phyloP scores from a whole-genome alignment of 139 green algal genomes.

The Coccomyxa sp. region DNA sequence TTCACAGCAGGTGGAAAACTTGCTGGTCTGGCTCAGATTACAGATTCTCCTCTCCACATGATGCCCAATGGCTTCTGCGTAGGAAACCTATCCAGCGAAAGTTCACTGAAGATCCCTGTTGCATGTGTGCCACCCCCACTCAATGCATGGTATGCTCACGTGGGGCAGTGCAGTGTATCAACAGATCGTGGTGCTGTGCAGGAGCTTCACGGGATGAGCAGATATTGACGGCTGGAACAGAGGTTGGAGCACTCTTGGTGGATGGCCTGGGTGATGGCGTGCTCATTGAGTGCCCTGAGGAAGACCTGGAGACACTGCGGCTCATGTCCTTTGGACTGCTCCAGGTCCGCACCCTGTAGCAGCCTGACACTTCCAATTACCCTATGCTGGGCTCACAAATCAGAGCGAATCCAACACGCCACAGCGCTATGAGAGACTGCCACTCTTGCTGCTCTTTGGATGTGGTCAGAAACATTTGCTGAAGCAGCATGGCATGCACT shows the following conservation, averaged over 20 bases:
- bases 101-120: too few species aligned
- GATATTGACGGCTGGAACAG: constrained; percentile 69
- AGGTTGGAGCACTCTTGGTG: constrained; percentile 85
- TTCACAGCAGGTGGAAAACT: background rate
- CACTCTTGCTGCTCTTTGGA: background rate
- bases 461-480: background rate
- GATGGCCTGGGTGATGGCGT: constrained; percentile 96
- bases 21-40: too few species aligned
- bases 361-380: too few species aligned
- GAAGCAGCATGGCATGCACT: background rate
- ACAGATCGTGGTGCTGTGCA: too few species aligned
- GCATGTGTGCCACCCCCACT: too few species aligned
- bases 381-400: background rate
- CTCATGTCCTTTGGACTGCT: constrained; percentile 95
- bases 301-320: constrained; percentile 86
- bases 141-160: too few species aligned
- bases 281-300: constrained; percentile 68
- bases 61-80: too few species aligned
- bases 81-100: too few species aligned
- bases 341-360: constrained; percentile 46
- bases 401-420: background rate
- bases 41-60: too few species aligned
- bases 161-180: too few species aligned
- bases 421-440: background rate
- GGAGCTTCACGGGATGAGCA: constrained; percentile 65